Conservation (phyloP, 805 yeast genomes). For the Candida ovalis region DNA sequence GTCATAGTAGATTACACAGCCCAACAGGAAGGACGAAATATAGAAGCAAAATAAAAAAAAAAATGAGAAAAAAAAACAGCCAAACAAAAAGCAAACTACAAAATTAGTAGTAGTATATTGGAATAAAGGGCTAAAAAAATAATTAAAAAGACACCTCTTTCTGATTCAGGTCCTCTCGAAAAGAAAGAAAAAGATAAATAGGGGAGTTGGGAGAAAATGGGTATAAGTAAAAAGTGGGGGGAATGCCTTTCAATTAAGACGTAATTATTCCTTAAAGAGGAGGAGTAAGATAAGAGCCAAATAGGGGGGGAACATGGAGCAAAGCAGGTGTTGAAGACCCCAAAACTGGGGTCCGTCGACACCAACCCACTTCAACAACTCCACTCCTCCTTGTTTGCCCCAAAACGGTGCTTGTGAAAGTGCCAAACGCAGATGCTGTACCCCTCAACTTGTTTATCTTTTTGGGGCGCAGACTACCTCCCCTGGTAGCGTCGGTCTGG, state of each 20-base stretch:
- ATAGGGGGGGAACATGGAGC: background rate
- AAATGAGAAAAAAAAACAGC: background rate
- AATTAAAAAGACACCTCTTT: too few species aligned
- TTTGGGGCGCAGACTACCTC: background rate
- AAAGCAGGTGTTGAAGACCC: background rate
- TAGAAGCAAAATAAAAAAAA: background rate
- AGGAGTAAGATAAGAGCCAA: background rate
- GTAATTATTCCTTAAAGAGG: too few species aligned
- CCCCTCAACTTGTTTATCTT: conserved; percentile 4
- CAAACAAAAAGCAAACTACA: background rate
- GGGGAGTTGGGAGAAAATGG: too few species aligned
- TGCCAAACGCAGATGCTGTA: background rate
- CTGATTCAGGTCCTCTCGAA: too few species aligned
- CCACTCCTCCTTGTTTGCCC: background rate
- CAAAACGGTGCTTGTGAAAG: background rate
- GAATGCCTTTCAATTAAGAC: too few species aligned
- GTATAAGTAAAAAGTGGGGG: too few species aligned
- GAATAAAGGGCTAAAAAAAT: too few species aligned
- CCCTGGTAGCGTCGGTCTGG: background rate
- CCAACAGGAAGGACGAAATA: background rate
- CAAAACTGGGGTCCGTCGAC: too few species aligned
- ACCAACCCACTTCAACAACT: background rate
- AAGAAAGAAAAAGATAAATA: too few species aligned
- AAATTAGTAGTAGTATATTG: background rate
- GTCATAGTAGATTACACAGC: conserved; percentile 33